These are phyloP conservation scores for Stereocaulon alpinum DNA, from an alignment of 495 filamentous ascomycete species.

Conservation along the genomic window DNA sequence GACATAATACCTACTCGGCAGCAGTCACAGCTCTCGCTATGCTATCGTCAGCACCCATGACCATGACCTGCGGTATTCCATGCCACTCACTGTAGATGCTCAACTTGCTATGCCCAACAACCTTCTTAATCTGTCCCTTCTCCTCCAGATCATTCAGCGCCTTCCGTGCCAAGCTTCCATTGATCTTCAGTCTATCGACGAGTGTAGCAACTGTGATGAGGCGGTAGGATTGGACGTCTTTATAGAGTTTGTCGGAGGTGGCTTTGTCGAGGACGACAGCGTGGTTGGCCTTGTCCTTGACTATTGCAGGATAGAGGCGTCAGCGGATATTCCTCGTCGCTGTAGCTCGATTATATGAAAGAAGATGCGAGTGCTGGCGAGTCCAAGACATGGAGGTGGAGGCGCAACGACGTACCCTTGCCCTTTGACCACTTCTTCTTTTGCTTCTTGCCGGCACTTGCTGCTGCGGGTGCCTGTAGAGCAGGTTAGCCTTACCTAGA, in stretches of 20 bases:
- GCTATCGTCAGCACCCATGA: background rate
- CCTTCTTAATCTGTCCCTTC: conserved; percentile 96
- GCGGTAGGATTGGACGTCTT: conserved; percentile 99
- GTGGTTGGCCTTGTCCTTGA: conserved; percentile 99
- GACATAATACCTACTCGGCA: conserved; percentile 23
- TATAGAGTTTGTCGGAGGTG: conserved; percentile 64
- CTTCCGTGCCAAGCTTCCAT: conserved; percentile 85
- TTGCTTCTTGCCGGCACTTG: conserved; percentile 86
- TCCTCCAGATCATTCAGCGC: conserved; percentile 92
- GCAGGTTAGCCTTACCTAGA: conserved; percentile 8
- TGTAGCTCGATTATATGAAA: too few species aligned
- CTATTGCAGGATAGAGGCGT: conserved; percentile 36
- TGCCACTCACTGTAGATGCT: conserved; percentile 88
- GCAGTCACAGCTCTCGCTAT: conserved; percentile 23
- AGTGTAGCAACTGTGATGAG: conserved; percentile 98
- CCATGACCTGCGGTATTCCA: background rate
- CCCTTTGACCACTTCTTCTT: conserved; percentile 99
- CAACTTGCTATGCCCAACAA: conserved; percentile 92
- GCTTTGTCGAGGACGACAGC: conserved; percentile 66
- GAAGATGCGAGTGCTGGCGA: background rate
- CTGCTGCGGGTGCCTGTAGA: conserved; percentile 55
- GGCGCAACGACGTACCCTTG: conserved; percentile 61
- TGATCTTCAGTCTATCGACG: conserved; percentile 99
- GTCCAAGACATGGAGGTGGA: background rate
- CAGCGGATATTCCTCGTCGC: background rate